Percentiles rank a stretch among this genome's conserved stretches.
These are phyloP conservation scores for Eremomyces bilateralis DNA, from an alignment of 495 filamentous ascomycete species.

Conservation along the genomic window DNA sequence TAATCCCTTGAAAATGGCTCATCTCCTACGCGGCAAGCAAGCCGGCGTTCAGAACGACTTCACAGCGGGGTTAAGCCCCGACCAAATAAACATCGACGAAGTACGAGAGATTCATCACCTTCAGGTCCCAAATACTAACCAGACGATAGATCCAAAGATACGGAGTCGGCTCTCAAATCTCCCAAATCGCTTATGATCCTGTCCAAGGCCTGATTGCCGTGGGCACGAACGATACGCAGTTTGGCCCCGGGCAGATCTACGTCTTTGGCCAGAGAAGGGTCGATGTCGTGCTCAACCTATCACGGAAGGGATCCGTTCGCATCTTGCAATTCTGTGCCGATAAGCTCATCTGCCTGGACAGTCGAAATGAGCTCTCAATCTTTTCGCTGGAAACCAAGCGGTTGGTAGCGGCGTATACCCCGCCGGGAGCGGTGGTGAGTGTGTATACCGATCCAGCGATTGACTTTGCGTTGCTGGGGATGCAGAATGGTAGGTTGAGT, in stretches of 20 bases:
- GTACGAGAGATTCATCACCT: constrained; percentile 17
- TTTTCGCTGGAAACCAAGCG: constrained; percentile 48
- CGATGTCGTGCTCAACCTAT: constrained; percentile 39
- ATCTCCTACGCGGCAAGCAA: constrained; percentile 80
- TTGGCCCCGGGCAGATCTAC: constrained; percentile 63
- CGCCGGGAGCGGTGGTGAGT: constrained; percentile 46
- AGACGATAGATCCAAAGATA: constrained; percentile 43
- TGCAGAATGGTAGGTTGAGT: constrained; percentile 12
- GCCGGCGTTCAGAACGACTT: constrained; percentile 79
- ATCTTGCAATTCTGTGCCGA: constrained; percentile 55
- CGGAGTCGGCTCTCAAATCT: constrained; percentile 74
- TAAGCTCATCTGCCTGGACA: constrained; percentile 63
- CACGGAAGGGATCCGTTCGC: constrained; percentile 44
- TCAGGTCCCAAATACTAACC: constrained; percentile 6
- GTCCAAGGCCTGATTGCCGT: constrained; percentile 86
- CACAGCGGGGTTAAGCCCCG: constrained; percentile 52
- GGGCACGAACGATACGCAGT: constrained; percentile 59
- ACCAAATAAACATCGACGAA: constrained; percentile 64
- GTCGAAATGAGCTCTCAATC: constrained; percentile 58
- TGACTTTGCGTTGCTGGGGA: constrained; percentile 56
- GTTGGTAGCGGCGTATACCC: constrained; percentile 40
- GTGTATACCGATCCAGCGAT: constrained; percentile 66
- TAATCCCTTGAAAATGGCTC: constrained; percentile 33
- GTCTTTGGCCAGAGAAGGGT: constrained; percentile 75
- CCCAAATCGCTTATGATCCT: constrained; percentile 66